Percentiles rank a stretch among this genome's conserved stretches.
These are phyloP conservation scores for Penicillium sp. DNA, from an alignment of 2,329 filamentous ascomycete species.

Conservation along the genomic window DNA sequence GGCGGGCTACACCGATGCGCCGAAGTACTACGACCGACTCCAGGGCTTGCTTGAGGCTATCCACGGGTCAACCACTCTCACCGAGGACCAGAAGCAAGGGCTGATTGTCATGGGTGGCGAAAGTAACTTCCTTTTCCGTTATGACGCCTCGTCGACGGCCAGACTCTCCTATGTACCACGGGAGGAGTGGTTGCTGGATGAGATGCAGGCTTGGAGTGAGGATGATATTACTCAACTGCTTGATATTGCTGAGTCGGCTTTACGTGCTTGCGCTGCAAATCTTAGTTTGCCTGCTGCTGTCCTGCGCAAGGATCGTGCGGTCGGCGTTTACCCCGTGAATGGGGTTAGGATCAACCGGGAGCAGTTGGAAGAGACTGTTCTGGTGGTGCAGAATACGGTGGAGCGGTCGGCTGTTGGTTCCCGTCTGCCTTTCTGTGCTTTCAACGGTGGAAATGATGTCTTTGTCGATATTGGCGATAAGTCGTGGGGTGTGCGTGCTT, in stretches of 20 bases:
- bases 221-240: conserved; percentile 74
- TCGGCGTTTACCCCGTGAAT: conserved; percentile 67
- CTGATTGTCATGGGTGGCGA: conserved; percentile 93
- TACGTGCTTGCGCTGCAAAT: conserved; percentile 74
- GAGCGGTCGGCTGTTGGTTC: conserved; percentile 70
- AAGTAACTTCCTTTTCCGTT: conserved; percentile 90
- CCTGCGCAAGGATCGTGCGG: conserved; percentile 82
- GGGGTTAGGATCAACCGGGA: conserved; percentile 73
- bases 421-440: conserved; percentile 85
- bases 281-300: conserved; percentile 75
- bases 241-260: conserved; percentile 79
- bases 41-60: conserved; percentile 83
- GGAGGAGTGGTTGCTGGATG: conserved; percentile 58
- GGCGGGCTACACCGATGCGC: conserved; percentile 85
- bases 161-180: conserved; percentile 63
- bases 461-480: conserved; percentile 99
- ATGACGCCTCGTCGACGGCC: conserved; percentile 60
- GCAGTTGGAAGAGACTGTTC: conserved; percentile 88
- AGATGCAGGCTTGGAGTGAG: conserved; percentile 52
- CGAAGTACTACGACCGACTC: conserved; percentile 80
- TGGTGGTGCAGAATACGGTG: conserved; percentile 88
- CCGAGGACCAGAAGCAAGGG: conserved; percentile 65
- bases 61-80: conserved; percentile 57
- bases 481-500: conserved; percentile 88
- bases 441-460: conserved; percentile 94